phyloP scores from a whole-genome alignment of 352 stramenopile species.

The Pythium phragmiticola region DNA sequence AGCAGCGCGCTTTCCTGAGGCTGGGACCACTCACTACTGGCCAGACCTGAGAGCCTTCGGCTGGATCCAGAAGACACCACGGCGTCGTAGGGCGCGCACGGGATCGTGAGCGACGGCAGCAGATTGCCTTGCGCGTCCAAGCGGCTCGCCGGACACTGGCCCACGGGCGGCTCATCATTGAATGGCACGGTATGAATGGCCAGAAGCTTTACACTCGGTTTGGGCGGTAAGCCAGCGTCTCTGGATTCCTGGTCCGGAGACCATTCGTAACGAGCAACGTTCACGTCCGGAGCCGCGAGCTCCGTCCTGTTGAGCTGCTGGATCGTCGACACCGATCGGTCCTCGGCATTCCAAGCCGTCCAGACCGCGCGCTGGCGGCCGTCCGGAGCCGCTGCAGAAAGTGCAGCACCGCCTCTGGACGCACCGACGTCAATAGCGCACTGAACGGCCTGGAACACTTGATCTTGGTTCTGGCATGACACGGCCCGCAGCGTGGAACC shows the following conservation, averaged over 20 bases:
- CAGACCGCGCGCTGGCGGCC: constrained; percentile 20
- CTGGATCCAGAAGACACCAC: constrained; percentile 11
- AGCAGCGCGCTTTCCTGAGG: constrained; percentile 23
- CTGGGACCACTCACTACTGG: constrained; percentile 11
- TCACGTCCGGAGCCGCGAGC: constrained; percentile 23
- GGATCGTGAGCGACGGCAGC: constrained; percentile 29
- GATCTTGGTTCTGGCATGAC: constrained; percentile 12
- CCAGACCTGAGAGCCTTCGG: neutral
- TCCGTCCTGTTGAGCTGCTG: constrained; percentile 17
- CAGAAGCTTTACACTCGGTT: constrained; percentile 12
- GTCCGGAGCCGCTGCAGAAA: constrained; percentile 7
- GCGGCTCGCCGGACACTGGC: constrained; percentile 23
- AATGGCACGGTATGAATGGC: constrained; percentile 28
- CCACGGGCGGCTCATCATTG: constrained; percentile 25
- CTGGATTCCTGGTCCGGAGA: constrained; percentile 7
- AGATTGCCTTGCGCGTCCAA: constrained; percentile 14
- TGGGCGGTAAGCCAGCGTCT: constrained; percentile 8
- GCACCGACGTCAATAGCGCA: constrained; percentile 25
- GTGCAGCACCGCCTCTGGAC: neutral
- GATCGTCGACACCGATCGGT: constrained; percentile 1
- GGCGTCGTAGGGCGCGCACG: constrained; percentile 21
- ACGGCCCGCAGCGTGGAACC: constrained; percentile 22
- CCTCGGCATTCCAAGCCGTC: constrained; percentile 22
- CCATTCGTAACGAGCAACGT: constrained; percentile 20
- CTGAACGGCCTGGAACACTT: constrained; percentile 17